Evolutionary conservation across 305 asterid species (phyloP).

Genomic region (Fraxinus nigra): DNA sequence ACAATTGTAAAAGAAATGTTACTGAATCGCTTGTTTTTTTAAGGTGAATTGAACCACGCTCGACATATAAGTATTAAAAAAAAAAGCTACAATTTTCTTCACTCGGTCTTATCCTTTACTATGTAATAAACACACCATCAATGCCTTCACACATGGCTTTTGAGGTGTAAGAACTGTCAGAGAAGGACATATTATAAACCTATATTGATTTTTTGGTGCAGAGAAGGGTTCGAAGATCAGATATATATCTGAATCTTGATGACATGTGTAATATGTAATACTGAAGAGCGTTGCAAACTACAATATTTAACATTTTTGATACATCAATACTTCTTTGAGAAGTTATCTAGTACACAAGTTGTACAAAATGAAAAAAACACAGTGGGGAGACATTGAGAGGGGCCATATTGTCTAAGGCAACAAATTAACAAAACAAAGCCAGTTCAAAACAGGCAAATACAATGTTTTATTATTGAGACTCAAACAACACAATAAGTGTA

Average conservation of each 20-base stretch:
- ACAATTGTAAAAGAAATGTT: not conserved
- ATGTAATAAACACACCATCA: too few species aligned
- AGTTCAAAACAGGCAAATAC: conserved; percentile 1
- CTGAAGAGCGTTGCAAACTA: not conserved
- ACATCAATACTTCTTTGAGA: not conserved
- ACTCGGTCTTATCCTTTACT: too few species aligned
- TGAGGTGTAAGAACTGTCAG: too few species aligned
- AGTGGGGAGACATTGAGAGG: conserved; percentile 31
- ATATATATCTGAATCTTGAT: not conserved
- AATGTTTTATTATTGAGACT: not conserved
- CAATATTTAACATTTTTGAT: not conserved
- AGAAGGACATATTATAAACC: not conserved
- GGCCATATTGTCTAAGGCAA: conserved; percentile 25
- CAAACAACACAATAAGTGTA: conserved; percentile 20
- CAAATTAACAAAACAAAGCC: not conserved
- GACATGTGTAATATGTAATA: too few species aligned
- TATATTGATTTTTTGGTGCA: not conserved
- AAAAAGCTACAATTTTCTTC: too few species aligned
- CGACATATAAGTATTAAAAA: not conserved
- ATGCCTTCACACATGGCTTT: not conserved
- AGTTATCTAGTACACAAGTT: not conserved
- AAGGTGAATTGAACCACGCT: not conserved
- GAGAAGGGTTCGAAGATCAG: not conserved
- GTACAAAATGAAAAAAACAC: conserved; percentile 22
- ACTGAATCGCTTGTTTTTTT: not conserved